Evolutionary conservation across 2,329 filamentous ascomycete genomes (phyloP).

Genomic region (Colletotrichum lini): DNA sequence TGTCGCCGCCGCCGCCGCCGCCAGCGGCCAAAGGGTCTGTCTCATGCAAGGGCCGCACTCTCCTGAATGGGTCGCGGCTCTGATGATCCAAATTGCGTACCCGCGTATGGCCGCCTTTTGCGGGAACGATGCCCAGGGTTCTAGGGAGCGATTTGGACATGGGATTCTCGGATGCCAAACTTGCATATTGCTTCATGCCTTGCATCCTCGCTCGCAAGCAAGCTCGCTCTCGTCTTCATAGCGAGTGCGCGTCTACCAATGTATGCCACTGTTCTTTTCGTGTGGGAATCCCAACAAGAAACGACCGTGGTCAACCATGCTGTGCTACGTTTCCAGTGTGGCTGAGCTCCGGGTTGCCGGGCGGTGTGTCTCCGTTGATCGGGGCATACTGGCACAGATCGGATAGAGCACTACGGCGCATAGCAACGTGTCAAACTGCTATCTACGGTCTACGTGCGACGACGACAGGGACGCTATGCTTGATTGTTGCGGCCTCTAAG

Average conservation of each 20-base stretch:
- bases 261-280: slow-evolving; percentile 9
- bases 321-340: slow-evolving; percentile 35
- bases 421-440: slow-evolving; percentile 18
- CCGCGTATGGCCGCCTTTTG: slow-evolving; percentile 32
- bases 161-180: slow-evolving; percentile 15
- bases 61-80: slow-evolving; percentile 39
- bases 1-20: slow-evolving; percentile 7
- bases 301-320: slow-evolving; percentile 17
- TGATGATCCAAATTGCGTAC: slow-evolving; percentile 36
- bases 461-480: slow-evolving; percentile 15
- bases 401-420: slow-evolving; percentile 20
- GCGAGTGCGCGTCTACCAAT: not conserved
- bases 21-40: not conserved
- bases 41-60: slow-evolving; percentile 35
- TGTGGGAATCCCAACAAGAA: slow-evolving; percentile 19
- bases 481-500: not conserved
- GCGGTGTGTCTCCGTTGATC: slow-evolving; percentile 41
- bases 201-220: not conserved
- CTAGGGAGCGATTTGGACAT: slow-evolving; percentile 13
- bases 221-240: slow-evolving; percentile 21
- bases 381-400: slow-evolving; percentile 23
- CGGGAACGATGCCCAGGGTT: slow-evolving; percentile 35
- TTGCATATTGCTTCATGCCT: slow-evolving; percentile 22
- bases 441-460: slow-evolving; percentile 4
- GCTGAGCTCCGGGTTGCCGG: slow-evolving; percentile 39